Evolutionary conservation across 2,329 filamentous ascomycete species (phyloP).

Genomic region (Ceratocystis colombiana): DNA sequence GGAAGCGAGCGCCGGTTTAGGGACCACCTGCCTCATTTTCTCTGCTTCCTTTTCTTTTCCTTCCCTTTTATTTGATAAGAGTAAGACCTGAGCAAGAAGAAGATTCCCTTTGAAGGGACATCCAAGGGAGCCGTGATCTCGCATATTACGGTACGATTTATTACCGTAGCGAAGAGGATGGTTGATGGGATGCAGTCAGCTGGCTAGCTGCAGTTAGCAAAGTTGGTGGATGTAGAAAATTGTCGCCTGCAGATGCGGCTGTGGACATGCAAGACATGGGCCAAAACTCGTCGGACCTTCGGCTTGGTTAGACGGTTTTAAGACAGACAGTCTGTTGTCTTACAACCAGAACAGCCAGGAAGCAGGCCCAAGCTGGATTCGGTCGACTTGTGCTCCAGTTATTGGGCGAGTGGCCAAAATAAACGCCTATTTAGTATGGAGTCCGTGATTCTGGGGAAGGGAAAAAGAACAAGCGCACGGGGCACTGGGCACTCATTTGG

Average conservation of each 20-base stretch:
- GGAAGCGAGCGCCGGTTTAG: background rate
- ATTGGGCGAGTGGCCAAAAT: background rate
- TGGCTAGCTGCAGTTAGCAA: background rate
- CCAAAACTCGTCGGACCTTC: conserved; percentile 5
- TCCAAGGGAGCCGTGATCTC: background rate
- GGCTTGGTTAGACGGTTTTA: background rate
- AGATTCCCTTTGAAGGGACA: background rate
- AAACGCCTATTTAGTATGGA: background rate
- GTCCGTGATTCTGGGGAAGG: conserved; percentile 10
- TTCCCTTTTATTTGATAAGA: background rate
- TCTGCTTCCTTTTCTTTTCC: background rate
- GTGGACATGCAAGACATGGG: background rate
- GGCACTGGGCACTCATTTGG: background rate
- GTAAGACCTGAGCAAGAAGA: background rate
- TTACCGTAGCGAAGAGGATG: background rate
- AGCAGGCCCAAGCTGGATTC: background rate
- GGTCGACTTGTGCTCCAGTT: background rate
- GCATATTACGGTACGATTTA: background rate
- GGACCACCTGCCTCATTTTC: background rate
- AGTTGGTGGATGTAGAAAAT: background rate
- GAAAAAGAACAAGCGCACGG: background rate
- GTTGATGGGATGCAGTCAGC: background rate
- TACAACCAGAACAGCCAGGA: background rate
- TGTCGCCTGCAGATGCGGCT: background rate
- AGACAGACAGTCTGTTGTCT: background rate